These are phyloP conservation scores for Daldinia decipiens DNA, from an alignment of 495 filamentous ascomycete species.

Conservation along the genomic window DNA sequence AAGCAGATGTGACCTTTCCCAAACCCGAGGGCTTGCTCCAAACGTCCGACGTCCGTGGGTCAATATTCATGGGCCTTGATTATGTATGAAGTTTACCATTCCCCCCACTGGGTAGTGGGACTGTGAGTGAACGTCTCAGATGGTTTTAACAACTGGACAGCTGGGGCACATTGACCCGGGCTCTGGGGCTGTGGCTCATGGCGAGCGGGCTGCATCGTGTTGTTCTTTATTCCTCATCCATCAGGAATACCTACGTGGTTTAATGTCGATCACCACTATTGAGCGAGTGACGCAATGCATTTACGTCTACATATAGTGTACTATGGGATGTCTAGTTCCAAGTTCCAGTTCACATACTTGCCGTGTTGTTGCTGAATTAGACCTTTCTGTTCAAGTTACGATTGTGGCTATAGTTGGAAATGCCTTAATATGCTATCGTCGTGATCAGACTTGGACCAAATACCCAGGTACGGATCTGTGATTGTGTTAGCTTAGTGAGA, in stretches of 20 bases:
- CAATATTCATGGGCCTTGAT: slow-evolving; percentile 26
- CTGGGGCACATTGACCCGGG: slow-evolving; percentile 4
- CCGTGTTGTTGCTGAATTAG: too few relatives aligned
- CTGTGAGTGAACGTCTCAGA: slow-evolving; percentile 37
- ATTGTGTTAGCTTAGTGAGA: background rate
- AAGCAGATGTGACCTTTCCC: slow-evolving; percentile 16
- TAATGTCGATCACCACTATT: slow-evolving; percentile 9
- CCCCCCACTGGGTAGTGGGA: slow-evolving; percentile 15
- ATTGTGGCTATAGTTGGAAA: too few relatives aligned
- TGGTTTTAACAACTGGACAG: slow-evolving; percentile 8
- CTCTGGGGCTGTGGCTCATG: slow-evolving; percentile 22
- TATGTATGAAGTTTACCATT: slow-evolving; percentile 14
- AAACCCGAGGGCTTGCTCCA: slow-evolving; percentile 15
- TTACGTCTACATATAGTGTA: too few relatives aligned
- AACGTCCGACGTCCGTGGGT: background rate
- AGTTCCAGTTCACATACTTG: too few relatives aligned
- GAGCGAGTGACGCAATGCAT: background rate
- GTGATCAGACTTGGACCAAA: background rate
- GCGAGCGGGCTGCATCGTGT: background rate
- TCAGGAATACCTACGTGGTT: slow-evolving; percentile 17
- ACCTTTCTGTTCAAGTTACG: too few relatives aligned
- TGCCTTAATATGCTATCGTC: background rate
- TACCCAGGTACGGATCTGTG: background rate
- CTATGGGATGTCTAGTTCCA: background rate
- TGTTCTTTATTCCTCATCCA: slow-evolving; percentile 24